phyloP scores from a whole-genome alignment of 306 rosid genomes.

The Sechiopsis laciniata region DNA sequence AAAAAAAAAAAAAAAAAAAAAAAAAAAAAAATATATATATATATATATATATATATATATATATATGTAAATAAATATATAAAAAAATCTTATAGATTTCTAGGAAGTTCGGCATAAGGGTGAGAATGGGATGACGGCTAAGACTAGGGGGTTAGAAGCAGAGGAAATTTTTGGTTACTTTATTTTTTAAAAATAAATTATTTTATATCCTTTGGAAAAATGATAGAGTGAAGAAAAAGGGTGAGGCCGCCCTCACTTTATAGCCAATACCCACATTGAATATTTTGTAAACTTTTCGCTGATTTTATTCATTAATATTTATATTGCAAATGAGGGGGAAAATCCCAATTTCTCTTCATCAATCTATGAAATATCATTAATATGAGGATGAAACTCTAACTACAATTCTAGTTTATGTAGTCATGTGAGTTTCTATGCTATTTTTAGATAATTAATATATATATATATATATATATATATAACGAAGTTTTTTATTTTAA shows the following conservation, averaged over 20 bases:
- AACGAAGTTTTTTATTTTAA: too few relatives aligned
- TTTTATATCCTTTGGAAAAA: background rate
- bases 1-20: background rate
- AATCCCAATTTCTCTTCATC: background rate
- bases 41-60: too few relatives aligned
- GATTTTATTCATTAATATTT: background rate
- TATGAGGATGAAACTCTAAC: background rate
- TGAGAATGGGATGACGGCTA: background rate
- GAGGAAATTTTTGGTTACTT: background rate
- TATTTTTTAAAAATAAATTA: background rate
- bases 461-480: too few relatives aligned
- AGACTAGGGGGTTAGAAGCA: background rate
- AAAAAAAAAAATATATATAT: too few relatives aligned
- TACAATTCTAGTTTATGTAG: too few relatives aligned
- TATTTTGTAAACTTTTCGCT: background rate
- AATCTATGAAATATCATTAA: background rate
- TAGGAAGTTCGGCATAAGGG: background rate
- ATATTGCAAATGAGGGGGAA: background rate
- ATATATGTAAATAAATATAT: too few relatives aligned
- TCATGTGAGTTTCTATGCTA: too few relatives aligned
- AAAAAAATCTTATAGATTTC: background rate
- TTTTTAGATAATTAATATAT: too few relatives aligned
- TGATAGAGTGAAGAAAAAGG: background rate
- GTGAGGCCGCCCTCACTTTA: conserved; percentile 5
- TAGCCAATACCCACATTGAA: background rate